phyloP scores from a whole-genome alignment of 169 alveolate species.

The Plasmodium ovale region DNA sequence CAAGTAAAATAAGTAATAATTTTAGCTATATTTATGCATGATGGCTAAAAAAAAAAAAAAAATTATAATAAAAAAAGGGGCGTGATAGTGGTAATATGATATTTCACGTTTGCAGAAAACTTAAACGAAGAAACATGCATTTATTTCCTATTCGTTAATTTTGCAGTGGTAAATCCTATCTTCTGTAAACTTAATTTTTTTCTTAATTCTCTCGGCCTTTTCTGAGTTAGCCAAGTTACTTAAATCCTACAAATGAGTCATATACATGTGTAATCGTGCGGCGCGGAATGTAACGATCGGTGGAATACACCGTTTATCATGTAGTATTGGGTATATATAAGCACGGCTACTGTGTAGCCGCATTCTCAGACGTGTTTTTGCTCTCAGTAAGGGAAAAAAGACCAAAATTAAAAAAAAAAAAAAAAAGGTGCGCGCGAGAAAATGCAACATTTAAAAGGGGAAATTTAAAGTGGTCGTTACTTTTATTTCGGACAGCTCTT shows the following conservation, averaged over 20 bases:
- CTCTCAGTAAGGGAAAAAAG: too few species aligned
- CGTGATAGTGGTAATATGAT: not conserved
- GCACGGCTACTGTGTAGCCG: too few species aligned
- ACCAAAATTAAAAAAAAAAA: not conserved
- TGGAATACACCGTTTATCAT: too few species aligned
- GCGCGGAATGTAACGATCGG: too few species aligned
- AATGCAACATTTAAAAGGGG: not conserved
- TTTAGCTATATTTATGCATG: conserved; percentile 18
- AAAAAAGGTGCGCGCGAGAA: not conserved
- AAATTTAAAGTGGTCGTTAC: not conserved
- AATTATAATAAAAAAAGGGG: not conserved
- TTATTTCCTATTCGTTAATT: not conserved
- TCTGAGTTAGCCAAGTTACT: conserved; percentile 1
- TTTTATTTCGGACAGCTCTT: conserved; percentile 19
- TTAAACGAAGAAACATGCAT: conserved; percentile 2
- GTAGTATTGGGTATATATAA: too few species aligned
- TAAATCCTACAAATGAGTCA: conserved; percentile 12
- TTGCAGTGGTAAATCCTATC: conserved; percentile 28
- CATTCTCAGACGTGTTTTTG: too few species aligned
- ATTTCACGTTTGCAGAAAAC: not conserved
- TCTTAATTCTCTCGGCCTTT: conserved; percentile 11
- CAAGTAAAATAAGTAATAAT: conserved; percentile 6
- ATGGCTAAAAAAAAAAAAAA: conserved; percentile 14
- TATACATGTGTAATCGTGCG: too few species aligned
- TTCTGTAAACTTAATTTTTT: conserved; percentile 21